phyloP scores from a whole-genome alignment of 176 grass and related monocot genomes.

The Aegilops speltoides region DNA sequence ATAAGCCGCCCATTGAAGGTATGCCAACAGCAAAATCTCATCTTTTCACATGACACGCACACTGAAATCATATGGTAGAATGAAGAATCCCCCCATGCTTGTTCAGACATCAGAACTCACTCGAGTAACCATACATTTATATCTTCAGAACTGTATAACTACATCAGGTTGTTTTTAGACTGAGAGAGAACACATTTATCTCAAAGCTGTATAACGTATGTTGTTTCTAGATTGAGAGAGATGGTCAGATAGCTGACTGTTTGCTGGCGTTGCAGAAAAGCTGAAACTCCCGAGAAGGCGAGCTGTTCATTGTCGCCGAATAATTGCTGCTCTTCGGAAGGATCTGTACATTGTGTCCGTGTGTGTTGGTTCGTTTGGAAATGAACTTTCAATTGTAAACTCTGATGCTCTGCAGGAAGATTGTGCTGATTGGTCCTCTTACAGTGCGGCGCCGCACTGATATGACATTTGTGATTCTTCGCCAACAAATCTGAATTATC shows the following conservation, averaged over 20 bases:
- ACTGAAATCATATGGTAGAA: background rate
- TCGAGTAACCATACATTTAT: background rate
- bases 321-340: slow-evolving; percentile 6
- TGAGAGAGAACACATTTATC: background rate
- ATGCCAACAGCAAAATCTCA: background rate
- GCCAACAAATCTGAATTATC: no score
- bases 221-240: background rate
- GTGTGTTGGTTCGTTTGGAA: slow-evolving; percentile 19
- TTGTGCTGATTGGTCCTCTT: slow-evolving; percentile 10
- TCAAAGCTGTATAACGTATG: background rate
- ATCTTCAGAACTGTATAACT: background rate
- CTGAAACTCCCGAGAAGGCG: background rate
- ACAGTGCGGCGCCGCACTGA: slow-evolving; percentile 7
- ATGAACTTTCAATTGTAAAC: slow-evolving; percentile 15
- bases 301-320: slow-evolving; percentile 1
- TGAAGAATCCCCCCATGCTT: background rate
- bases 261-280: slow-evolving; percentile 12
- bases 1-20: slow-evolving; percentile 36
- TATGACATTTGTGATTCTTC: background rate
- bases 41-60: background rate
- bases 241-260: background rate
- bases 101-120: background rate
- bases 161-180: background rate
- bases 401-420: background rate
- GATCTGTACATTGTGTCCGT: slow-evolving; percentile 30